Evolutionary conservation across 208 protist species (phyloP).

Genomic region (Trypanosoma melophagium): DNA sequence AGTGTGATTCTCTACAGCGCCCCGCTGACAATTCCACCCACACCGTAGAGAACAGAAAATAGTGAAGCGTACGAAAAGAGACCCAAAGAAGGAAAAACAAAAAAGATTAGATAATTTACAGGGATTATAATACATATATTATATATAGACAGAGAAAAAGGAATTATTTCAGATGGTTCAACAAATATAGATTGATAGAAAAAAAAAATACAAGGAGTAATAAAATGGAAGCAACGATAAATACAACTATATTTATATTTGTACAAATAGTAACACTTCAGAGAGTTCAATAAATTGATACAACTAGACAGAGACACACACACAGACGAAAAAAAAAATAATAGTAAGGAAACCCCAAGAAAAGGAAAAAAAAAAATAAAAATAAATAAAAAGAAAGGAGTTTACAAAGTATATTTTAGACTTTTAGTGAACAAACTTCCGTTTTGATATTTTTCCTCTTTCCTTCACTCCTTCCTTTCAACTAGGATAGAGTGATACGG

Average conservation of each 20-base stretch:
- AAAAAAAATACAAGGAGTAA: neutral
- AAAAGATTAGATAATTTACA: neutral
- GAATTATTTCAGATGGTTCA: neutral
- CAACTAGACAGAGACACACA: neutral
- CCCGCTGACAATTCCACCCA: too few relatives aligned
- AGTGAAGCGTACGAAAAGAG: too few relatives aligned
- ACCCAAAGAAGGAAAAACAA: neutral
- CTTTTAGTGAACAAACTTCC: too few relatives aligned
- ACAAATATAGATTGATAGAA: neutral
- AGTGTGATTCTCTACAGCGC: too few relatives aligned
- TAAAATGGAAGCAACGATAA: too few relatives aligned
- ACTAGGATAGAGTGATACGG: too few relatives aligned
- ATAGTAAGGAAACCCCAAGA: neutral
- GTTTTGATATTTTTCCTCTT: neutral
- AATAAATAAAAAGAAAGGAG: neutral
- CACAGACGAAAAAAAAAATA: neutral
- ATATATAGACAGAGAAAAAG: neutral
- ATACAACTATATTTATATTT: neutral
- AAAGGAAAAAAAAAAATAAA: neutral
- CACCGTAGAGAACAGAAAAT: too few relatives aligned
- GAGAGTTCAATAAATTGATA: too few relatives aligned
- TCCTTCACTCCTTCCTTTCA: neutral
- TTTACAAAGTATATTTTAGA: too few relatives aligned
- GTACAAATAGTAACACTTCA: too few relatives aligned
- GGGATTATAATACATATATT: too few relatives aligned